phyloP scores from a whole-genome alignment of 2,329 filamentous ascomycete species.

The Tolypocladium pustulatum region DNA sequence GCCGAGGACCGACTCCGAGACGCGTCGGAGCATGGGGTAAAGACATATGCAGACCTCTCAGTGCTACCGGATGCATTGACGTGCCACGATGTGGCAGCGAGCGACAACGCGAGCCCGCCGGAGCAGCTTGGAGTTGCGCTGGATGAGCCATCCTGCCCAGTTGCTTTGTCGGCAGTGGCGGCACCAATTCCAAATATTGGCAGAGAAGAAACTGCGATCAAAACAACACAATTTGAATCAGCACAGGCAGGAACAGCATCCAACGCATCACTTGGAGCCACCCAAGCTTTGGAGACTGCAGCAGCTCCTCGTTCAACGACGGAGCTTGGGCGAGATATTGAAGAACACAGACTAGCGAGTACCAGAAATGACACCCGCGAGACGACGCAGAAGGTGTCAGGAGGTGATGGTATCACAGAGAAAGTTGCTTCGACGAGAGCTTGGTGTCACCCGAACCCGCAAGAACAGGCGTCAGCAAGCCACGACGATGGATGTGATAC shows the following conservation, averaged over 20 bases:
- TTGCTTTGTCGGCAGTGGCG: background rate
- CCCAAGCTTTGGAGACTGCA: background rate
- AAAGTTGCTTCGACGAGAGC: background rate
- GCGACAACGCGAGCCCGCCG: background rate
- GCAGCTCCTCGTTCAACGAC: background rate
- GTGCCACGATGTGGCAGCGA: background rate
- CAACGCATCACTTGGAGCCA: background rate
- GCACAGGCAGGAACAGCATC: background rate
- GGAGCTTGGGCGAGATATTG: background rate
- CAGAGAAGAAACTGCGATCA: background rate
- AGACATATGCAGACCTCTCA: background rate
- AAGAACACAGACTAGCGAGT: background rate
- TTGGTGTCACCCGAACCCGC: background rate
- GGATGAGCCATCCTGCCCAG: background rate
- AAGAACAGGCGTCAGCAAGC: background rate
- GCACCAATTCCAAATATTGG: background rate
- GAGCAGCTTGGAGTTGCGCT: background rate
- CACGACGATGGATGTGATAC: background rate
- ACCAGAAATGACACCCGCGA: background rate
- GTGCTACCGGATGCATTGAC: too few species aligned
- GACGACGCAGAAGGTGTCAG: background rate
- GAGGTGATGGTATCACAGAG: background rate
- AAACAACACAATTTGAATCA: background rate
- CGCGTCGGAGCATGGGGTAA: background rate
- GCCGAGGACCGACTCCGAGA: background rate